Percentiles rank a stretch among this genome's conserved stretches.
Conservation (phyloP, 2,329 filamentous ascomycete species). For the Fusarium coffeatum region DNA sequence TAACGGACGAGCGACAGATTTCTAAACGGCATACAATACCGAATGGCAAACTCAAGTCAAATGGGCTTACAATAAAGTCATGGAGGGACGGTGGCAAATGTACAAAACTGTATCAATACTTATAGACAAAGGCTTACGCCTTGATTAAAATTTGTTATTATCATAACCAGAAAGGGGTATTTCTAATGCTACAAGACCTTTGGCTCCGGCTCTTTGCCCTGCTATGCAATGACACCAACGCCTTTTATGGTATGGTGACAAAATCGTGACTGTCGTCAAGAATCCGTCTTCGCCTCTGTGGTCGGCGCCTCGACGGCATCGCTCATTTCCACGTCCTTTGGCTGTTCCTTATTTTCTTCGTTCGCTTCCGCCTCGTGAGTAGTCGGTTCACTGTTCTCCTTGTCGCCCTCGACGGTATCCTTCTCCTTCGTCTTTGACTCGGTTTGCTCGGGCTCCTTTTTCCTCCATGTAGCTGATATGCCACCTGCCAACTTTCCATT, state of each 20-base stretch:
- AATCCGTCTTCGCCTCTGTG: slow-evolving; percentile 31
- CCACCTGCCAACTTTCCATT: slow-evolving; percentile 46
- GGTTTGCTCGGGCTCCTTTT: slow-evolving; percentile 45
- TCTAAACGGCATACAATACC: slow-evolving; percentile 55
- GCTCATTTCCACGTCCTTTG: slow-evolving; percentile 51
- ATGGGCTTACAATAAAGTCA: neutral
- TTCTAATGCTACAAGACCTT: slow-evolving; percentile 44
- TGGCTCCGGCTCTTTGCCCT: slow-evolving; percentile 20
- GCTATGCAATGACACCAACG: slow-evolving; percentile 43
- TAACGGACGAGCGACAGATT: slow-evolving; percentile 95
- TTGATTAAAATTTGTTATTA: slow-evolving; percentile 37
- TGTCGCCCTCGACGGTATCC: slow-evolving; percentile 56
- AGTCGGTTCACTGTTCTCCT: slow-evolving; percentile 57
- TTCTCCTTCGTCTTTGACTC: slow-evolving; percentile 46
- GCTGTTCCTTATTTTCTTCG: slow-evolving; percentile 16
- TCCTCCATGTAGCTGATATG: slow-evolving; percentile 52
- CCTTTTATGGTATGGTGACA: slow-evolving; percentile 33
- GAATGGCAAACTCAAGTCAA: too few relatives aligned
- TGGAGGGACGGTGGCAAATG: slow-evolving; percentile 1
- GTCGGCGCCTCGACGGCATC: slow-evolving; percentile 35
- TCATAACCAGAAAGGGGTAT: slow-evolving; percentile 45
- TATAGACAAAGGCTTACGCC: slow-evolving; percentile 19
- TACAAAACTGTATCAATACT: slow-evolving; percentile 36
- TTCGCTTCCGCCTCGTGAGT: slow-evolving; percentile 20
- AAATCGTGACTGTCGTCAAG: slow-evolving; percentile 28